A percentile compares a stretch with the other conserved stretches of the same genome.
Conservation (phyloP, 2,329 filamentous ascomycete species). For the Nectriaceae sp. region DNA sequence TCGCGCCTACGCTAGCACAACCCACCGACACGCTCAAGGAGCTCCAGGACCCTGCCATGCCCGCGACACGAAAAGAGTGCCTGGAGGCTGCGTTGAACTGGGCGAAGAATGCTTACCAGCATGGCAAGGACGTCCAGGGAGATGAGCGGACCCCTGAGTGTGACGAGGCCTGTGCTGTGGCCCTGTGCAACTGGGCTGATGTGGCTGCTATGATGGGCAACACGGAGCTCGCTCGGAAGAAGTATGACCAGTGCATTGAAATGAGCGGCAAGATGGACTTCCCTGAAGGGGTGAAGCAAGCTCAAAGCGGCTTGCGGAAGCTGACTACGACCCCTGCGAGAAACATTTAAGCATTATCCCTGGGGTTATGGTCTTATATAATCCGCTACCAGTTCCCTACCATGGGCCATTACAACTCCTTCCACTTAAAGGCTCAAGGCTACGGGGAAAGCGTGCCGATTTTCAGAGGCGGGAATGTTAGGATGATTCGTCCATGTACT, state of each 20-base stretch:
- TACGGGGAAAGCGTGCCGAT: no score
- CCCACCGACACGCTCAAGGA: constrained; percentile 31
- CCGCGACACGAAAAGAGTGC: constrained; percentile 57
- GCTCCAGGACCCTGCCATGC: constrained; percentile 32
- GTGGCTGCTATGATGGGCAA: constrained; percentile 76
- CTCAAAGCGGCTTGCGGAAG: constrained; percentile 50
- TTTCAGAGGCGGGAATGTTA: no score
- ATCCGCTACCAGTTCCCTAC: no score
- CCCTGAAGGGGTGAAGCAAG: constrained; percentile 51
- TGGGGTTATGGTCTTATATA: no score
- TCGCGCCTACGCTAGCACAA: constrained; percentile 29
- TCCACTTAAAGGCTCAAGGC: no score
- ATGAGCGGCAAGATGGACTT: constrained; percentile 59
- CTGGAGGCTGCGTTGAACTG: constrained; percentile 73
- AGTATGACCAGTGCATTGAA: constrained; percentile 68
- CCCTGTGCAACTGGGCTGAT: constrained; percentile 84
- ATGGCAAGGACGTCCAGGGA: constrained; percentile 65
- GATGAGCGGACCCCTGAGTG: constrained; percentile 75
- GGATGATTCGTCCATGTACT: no score
- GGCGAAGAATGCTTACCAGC: constrained; percentile 74
- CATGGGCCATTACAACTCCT: no score
- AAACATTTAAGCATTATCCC: not conserved
- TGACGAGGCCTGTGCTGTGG: constrained; percentile 78
- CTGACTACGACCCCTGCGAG: constrained; percentile 18
- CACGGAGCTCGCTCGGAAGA: constrained; percentile 61